Evolutionary conservation across 2,329 filamentous ascomycete genomes (phyloP).

Genomic region (Scortechinia acanthostroma): DNA sequence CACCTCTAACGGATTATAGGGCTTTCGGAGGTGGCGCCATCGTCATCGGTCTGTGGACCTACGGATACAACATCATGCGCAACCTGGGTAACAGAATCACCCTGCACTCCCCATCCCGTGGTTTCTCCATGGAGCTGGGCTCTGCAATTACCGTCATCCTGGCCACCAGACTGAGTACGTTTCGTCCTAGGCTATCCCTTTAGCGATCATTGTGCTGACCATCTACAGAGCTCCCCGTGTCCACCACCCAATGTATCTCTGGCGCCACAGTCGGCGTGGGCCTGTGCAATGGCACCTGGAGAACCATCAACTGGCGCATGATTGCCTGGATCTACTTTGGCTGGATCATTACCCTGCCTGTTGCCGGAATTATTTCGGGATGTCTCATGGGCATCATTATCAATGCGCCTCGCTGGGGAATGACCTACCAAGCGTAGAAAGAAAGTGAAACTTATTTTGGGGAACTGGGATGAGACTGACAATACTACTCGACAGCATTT

Average conservation of each 20-base stretch:
- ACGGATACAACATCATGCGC: slow-evolving; percentile 60
- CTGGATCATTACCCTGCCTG: slow-evolving; percentile 54
- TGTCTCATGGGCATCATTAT: slow-evolving; percentile 55
- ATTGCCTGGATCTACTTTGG: slow-evolving; percentile 49
- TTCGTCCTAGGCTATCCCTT: background rate
- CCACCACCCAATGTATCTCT: slow-evolving; percentile 59
- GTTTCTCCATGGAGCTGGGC: slow-evolving; percentile 53
- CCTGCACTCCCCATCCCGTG: slow-evolving; percentile 51
- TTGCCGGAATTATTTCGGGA: slow-evolving; percentile 47
- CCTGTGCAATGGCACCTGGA: slow-evolving; percentile 48
- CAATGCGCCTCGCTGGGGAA: slow-evolving; percentile 45
- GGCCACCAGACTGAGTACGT: slow-evolving; percentile 47
- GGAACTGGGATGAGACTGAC: too few species aligned
- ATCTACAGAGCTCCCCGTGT: slow-evolving; percentile 44
- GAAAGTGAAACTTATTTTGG: too few species aligned
- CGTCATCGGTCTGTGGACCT: slow-evolving; percentile 47
- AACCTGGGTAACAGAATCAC: slow-evolving; percentile 56
- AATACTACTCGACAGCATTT: too few species aligned
- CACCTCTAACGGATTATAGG: background rate
- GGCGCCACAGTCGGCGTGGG: slow-evolving; percentile 56
- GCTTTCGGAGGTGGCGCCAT: slow-evolving; percentile 19
- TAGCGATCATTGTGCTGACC: background rate
- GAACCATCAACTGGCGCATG: slow-evolving; percentile 57
- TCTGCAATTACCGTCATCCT: slow-evolving; percentile 56
- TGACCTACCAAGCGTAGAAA: background rate